Conservation (phyloP, 805 yeast species). For the Yamadazyma phyllophila region DNA sequence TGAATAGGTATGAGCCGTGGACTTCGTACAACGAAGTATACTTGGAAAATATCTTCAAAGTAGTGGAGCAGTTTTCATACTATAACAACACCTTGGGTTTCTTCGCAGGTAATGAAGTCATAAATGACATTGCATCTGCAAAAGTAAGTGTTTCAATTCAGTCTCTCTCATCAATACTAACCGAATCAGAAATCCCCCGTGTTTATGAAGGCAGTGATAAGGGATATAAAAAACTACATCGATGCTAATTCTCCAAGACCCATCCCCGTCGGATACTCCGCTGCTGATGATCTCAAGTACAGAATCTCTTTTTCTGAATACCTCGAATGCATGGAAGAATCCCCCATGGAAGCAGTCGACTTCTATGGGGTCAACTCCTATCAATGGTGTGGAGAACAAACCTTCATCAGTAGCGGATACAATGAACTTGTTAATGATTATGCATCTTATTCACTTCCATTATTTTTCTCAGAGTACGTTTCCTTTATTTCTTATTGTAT, state of each 20-base stretch:
- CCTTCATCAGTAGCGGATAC: slow-evolving; percentile 73
- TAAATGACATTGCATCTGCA: slow-evolving; percentile 77
- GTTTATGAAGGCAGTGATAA: slow-evolving; percentile 71
- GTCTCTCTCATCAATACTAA: not conserved
- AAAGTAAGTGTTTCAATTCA: slow-evolving; percentile 20
- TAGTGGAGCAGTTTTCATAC: slow-evolving; percentile 75
- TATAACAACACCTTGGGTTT: slow-evolving; percentile 89
- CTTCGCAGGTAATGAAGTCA: slow-evolving; percentile 89
- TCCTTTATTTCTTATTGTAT: slow-evolving; percentile 28
- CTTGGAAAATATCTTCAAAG: slow-evolving; percentile 70
- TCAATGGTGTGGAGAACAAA: slow-evolving; percentile 88
- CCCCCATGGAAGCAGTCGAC: slow-evolving; percentile 59
- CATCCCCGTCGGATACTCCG: slow-evolving; percentile 93
- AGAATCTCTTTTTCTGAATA: slow-evolving; percentile 76
- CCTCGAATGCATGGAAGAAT: slow-evolving; percentile 67
- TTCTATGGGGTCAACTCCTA: slow-evolving; percentile 80
- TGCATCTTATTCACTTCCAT: slow-evolving; percentile 64
- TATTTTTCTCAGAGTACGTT: slow-evolving; percentile 71
- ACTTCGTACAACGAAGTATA: slow-evolving; percentile 71
- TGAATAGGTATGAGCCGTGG: slow-evolving; percentile 95
- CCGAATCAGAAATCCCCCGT: slow-evolving; percentile 51
- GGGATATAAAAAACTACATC: slow-evolving; percentile 79
- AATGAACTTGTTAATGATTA: slow-evolving; percentile 69
- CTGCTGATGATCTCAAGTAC: slow-evolving; percentile 86
- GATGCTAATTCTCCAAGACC: slow-evolving; percentile 53